A percentile compares a stretch with the other conserved stretches of the same genome.
These are phyloP conservation scores for Ophiostoma quercus DNA, from an alignment of 2,329 filamentous ascomycete species.

Conservation along the genomic window DNA sequence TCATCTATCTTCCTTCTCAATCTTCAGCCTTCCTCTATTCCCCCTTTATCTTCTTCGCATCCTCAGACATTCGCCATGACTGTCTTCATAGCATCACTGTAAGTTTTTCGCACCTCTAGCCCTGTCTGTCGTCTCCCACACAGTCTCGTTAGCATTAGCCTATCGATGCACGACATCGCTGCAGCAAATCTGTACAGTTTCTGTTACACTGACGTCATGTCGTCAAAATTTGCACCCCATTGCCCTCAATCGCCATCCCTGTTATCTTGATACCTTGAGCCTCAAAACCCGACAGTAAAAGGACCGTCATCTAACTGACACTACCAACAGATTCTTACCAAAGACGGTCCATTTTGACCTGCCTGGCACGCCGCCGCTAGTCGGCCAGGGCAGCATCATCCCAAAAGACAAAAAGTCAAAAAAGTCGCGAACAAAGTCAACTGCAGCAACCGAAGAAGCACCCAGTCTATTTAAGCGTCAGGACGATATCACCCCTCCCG, in stretches of 20 bases:
- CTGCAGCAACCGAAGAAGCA: conserved; percentile 34
- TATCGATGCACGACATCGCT: conserved; percentile 5
- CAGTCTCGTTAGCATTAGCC: not conserved
- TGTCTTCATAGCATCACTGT: conserved; percentile 46
- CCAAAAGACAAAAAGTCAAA: conserved; percentile 29
- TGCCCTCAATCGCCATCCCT: conserved; percentile 36
- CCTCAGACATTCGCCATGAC: conserved; percentile 20
- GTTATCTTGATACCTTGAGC: conserved; percentile 42
- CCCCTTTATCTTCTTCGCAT: not conserved
- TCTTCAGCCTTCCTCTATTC: not conserved
- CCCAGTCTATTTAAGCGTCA: conserved; percentile 51
- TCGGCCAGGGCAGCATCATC: conserved; percentile 27
- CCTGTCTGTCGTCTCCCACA: not conserved
- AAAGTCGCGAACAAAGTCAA: conserved; percentile 24
- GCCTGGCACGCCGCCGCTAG: conserved; percentile 45
- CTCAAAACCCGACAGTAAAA: not conserved
- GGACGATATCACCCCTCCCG: conserved; percentile 49
- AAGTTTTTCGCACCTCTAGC: conserved; percentile 25
- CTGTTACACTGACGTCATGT: conserved; percentile 27
- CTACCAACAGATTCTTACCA: conserved; percentile 78
- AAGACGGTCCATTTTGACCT: conserved; percentile 86
- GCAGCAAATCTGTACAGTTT: not conserved
- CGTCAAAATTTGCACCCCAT: conserved; percentile 20
- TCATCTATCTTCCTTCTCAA: not conserved
- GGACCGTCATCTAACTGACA: not conserved